Evolutionary conservation across 2,329 filamentous ascomycete species (phyloP).

Genomic region (Fusarium drepaniforme): DNA sequence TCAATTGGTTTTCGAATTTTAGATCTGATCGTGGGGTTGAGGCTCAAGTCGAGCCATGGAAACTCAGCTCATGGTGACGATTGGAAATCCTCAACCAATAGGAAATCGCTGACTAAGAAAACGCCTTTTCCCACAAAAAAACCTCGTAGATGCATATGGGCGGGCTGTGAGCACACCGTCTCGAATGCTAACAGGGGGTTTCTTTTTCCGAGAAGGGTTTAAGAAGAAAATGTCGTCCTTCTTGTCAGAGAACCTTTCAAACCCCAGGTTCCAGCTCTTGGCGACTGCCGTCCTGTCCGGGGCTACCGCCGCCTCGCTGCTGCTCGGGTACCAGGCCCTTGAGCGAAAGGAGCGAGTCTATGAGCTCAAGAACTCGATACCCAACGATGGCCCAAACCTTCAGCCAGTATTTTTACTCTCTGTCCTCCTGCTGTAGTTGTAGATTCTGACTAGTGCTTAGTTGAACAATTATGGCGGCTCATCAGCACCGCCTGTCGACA

Average conservation of each 20-base stretch:
- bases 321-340: constrained; percentile 73
- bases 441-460: constrained; percentile 53
- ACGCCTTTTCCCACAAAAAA: constrained; percentile 25
- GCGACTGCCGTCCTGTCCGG: constrained; percentile 78
- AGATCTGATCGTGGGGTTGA: constrained; percentile 8
- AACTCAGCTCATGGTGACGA: constrained; percentile 19
- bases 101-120: constrained; percentile 35
- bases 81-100: constrained; percentile 30
- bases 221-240: constrained; percentile 57
- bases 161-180: neutral
- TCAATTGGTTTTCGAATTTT: neutral
- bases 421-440: neutral
- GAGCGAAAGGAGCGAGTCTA: constrained; percentile 66
- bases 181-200: constrained; percentile 5
- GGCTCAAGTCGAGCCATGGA: constrained; percentile 3
- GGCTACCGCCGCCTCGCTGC: constrained; percentile 68
- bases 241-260: constrained; percentile 57
- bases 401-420: constrained; percentile 32
- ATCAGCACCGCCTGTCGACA: constrained; percentile 60
- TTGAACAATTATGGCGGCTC: constrained; percentile 72
- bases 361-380: constrained; percentile 72
- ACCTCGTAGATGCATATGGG: neutral
- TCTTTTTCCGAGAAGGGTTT: constrained; percentile 26
- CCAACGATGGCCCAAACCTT: constrained; percentile 45
- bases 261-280: constrained; percentile 70